phyloP scores from a whole-genome alignment of 2,329 filamentous ascomycete genomes.

The Hymenoscyphus fructigenus region DNA sequence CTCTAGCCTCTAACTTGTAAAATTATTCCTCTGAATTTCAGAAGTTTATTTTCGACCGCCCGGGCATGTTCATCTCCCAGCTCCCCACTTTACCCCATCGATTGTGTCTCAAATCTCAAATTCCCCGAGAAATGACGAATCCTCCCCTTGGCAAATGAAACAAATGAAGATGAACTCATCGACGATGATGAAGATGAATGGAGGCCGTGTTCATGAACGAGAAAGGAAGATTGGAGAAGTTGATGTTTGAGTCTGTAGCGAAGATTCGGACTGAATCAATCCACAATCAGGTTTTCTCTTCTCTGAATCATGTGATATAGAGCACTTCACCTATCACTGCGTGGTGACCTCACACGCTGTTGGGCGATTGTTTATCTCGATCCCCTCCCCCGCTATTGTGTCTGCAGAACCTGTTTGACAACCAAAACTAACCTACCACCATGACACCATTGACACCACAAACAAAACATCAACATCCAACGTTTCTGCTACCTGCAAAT shows the following conservation, averaged over 20 bases:
- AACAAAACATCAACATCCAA: conserved; percentile 1
- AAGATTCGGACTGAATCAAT: neutral
- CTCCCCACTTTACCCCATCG: neutral
- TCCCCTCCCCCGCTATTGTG: neutral
- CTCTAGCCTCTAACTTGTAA: neutral
- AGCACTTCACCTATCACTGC: too few species aligned
- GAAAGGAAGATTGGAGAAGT: neutral
- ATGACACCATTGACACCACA: neutral
- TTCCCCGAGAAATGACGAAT: neutral
- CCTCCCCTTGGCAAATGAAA: neutral
- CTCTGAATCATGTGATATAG: neutral
- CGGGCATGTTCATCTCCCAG: neutral
- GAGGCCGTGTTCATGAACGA: neutral
- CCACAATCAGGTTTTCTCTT: too few species aligned
- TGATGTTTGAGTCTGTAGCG: neutral
- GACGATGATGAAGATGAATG: neutral
- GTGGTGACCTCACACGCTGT: neutral
- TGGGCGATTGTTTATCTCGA: neutral
- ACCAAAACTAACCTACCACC: neutral
- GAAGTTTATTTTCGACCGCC: neutral
- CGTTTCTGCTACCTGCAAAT: neutral
- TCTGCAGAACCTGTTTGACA: neutral
- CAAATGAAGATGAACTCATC: neutral
- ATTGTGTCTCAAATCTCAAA: neutral
- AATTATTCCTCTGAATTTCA: neutral